Conservation (phyloP, 495 filamentous ascomycete genomes). For the Usnea hakonensis region DNA sequence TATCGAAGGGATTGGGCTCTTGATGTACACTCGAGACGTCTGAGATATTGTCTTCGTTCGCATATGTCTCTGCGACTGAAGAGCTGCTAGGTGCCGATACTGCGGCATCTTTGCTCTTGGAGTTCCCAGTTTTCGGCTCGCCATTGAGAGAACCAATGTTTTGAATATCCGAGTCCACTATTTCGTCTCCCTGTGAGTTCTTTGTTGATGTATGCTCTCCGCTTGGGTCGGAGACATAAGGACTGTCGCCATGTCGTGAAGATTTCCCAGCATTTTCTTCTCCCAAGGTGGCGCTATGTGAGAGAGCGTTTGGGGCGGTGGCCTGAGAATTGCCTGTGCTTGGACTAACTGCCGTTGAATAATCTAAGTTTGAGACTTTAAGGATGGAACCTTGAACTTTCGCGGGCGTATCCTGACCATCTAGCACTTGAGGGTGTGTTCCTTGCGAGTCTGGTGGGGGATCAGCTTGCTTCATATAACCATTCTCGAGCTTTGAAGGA, state of each 20-base stretch:
- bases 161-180: background rate
- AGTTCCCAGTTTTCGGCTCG: background rate
- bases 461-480: background rate
- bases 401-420: background rate
- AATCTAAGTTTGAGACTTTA: background rate
- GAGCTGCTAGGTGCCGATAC: background rate
- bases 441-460: background rate
- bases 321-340: background rate
- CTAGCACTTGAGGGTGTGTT: background rate
- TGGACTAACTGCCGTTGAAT: background rate
- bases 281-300: background rate
- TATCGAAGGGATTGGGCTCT: background rate
- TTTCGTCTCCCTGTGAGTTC: background rate
- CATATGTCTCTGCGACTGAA: background rate
- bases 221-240: background rate
- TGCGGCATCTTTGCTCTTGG: background rate
- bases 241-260: too few species aligned
- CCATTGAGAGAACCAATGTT: background rate
- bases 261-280: background rate
- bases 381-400: background rate
- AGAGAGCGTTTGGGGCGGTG: background rate
- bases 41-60: background rate
- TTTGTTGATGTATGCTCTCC: background rate
- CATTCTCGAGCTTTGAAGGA: background rate
- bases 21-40: background rate